These are phyloP conservation scores for Clonostachys rhizophaga DNA, from an alignment of 2,329 filamentous ascomycete species.

Conservation along the genomic window DNA sequence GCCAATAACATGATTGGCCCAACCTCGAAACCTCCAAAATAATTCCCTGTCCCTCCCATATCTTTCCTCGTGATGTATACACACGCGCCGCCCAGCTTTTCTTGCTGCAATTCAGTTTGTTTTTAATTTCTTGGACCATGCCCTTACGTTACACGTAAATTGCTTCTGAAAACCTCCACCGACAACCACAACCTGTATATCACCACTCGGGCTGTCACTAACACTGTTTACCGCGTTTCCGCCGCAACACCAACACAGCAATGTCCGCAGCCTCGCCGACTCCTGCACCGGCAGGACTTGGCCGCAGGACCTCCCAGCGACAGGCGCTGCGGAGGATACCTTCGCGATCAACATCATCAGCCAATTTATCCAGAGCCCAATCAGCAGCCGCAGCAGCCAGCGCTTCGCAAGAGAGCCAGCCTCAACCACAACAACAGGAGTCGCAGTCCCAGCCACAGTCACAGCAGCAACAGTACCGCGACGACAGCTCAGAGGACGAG, in stretches of 20 bases:
- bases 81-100: constrained; percentile 3
- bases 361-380: not conserved
- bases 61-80: constrained; percentile 3
- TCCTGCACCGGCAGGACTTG: constrained; percentile 43
- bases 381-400: too few species aligned
- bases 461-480: constrained; percentile 36
- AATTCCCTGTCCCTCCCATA: not conserved
- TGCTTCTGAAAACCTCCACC: not conserved
- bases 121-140: constrained; percentile 22
- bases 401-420: not conserved
- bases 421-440: constrained; percentile 19
- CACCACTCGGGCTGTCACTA: not conserved
- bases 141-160: constrained; percentile 31
- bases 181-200: not conserved
- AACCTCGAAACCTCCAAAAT: constrained; percentile 3
- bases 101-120: not conserved
- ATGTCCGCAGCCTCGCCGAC: constrained; percentile 54
- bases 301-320: constrained; percentile 49
- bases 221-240: constrained; percentile 9
- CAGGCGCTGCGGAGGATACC: constrained; percentile 47
- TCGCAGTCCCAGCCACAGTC: constrained; percentile 20
- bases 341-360: constrained; percentile 30
- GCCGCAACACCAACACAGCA: not conserved
- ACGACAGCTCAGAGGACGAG: constrained; percentile 93
- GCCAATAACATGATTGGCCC: not conserved